Evolutionary conservation across 371 early-diverging fungal genomes (phyloP).

Genomic region (Mortierella sp.): DNA sequence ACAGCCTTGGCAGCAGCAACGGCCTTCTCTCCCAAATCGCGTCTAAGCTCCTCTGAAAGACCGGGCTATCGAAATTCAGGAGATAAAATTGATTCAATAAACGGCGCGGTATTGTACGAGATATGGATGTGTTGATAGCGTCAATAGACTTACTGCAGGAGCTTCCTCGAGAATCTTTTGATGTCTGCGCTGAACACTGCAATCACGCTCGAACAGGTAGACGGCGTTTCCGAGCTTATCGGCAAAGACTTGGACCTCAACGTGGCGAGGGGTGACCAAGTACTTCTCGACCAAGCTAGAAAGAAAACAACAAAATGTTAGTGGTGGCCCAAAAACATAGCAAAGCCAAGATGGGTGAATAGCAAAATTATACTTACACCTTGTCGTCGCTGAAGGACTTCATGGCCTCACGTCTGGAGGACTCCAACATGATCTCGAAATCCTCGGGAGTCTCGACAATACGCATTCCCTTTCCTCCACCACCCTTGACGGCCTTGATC

Average conservation of each 20-base stretch:
- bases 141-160: conserved; percentile 63
- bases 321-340: neutral
- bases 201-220: conserved; percentile 97
- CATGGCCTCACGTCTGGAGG: conserved; percentile 87
- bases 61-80: conserved; percentile 66
- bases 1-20: conserved; percentile 95
- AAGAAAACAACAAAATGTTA: neutral
- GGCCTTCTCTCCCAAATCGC: conserved; percentile 90
- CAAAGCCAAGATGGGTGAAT: neutral
- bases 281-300: conserved; percentile 89
- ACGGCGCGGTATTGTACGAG: neutral
- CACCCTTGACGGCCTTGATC: conserved; percentile 97
- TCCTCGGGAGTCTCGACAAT: conserved; percentile 85
- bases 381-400: conserved; percentile 94
- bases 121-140: too few species aligned
- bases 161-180: conserved; percentile 99
- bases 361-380: conserved; percentile 60
- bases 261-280: conserved; percentile 88
- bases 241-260: conserved; percentile 98
- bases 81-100: neutral
- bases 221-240: conserved; percentile 92
- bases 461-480: conserved; percentile 98
- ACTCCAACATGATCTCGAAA: conserved; percentile 89
- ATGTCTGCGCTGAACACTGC: conserved; percentile 97
- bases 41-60: conserved; percentile 79